Conservation (phyloP, 192 early-diverging fungal species). For the Backusella luteola region DNA sequence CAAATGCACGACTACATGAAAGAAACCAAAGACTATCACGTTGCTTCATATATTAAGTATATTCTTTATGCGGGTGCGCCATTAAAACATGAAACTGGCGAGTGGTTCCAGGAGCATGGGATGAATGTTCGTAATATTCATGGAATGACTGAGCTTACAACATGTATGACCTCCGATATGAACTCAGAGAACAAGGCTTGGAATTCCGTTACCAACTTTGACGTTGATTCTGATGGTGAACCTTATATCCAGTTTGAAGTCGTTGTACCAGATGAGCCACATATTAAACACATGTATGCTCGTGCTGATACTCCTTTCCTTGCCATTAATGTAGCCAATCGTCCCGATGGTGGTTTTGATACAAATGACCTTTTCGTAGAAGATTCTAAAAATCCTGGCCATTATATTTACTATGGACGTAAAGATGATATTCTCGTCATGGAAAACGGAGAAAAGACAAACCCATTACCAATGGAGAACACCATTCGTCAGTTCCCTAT, state of each 20-base stretch:
- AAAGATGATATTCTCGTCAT: slow-evolving; percentile 16
- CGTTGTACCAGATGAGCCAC: no score
- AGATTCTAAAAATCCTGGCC: background rate
- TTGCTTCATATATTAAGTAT: background rate
- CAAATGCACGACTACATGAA: background rate
- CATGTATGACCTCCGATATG: background rate
- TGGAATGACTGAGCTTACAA: background rate
- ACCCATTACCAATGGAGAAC: slow-evolving; percentile 27
- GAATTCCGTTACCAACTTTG: background rate
- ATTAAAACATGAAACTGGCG: background rate
- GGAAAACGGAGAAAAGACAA: slow-evolving; percentile 40
- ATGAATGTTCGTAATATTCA: background rate
- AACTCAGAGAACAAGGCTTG: background rate
- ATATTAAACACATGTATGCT: background rate
- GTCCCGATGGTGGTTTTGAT: slow-evolving; percentile 18
- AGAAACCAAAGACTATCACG: background rate
- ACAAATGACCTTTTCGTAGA: slow-evolving; percentile 24
- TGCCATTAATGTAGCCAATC: background rate
- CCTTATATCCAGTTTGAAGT: background rate
- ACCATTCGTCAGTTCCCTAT: background rate
- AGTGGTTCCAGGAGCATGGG: background rate
- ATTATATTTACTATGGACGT: slow-evolving; percentile 21
- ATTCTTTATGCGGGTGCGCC: background rate
- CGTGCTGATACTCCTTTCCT: background rate
- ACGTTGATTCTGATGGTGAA: background rate